Conservation (phyloP, 352 stramenopile species). For the Pythium chondricola region DNA sequence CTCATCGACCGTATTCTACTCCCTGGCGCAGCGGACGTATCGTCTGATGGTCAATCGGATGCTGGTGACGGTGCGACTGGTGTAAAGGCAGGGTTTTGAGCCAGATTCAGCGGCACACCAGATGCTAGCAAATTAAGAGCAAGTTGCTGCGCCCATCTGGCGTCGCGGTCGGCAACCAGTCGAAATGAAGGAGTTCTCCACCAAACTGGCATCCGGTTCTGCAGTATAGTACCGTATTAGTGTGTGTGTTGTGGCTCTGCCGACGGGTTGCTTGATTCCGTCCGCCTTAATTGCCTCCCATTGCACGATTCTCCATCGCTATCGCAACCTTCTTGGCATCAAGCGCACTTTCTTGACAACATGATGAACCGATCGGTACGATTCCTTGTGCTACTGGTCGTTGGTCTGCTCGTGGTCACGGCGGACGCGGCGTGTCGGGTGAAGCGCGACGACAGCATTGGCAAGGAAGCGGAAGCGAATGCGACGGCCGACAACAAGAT, state of each 20-base stretch:
- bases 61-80: no score
- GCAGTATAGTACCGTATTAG: no score
- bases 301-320: background rate
- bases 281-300: constrained; percentile 6
- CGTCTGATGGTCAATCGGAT: background rate
- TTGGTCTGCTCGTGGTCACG: constrained; percentile 12
- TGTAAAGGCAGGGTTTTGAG: no score
- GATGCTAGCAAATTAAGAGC: no score
- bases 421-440: constrained; percentile 25
- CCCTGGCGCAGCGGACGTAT: background rate
- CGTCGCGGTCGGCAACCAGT: no score
- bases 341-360: no score
- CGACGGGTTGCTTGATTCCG: constrained; percentile 1
- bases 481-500: constrained; percentile 25
- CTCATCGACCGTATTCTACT: constrained; percentile 65
- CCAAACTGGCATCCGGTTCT: no score
- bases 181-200: no score
- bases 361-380: constrained; percentile 24
- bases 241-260: no score
- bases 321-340: no score
- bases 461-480: constrained; percentile 10
- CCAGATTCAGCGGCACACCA: no score
- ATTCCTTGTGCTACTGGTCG: constrained; percentile 16
- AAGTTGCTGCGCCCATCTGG: no score
- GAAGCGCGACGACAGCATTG: constrained; percentile 18